Base-by-base conservation (phyloP, 306 rosid genomes). In the Trifolium dubium region DNA sequence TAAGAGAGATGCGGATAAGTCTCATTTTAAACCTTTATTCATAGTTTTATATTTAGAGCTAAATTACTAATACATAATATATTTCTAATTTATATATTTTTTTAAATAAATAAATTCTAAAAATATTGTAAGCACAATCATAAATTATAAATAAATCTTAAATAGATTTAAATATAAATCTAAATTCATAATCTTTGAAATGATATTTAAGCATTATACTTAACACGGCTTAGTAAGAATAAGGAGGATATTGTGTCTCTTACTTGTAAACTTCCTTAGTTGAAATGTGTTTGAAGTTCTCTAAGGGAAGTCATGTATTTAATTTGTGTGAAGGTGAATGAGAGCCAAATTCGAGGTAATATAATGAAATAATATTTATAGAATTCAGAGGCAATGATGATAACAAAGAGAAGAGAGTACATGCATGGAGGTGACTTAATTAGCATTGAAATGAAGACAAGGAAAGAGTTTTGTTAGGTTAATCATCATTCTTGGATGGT, bases 281-380 rank as follows among this genome's bases (percentile, higher is more conserved):
- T 34, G 35, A 82, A 73, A 31, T 88, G 76, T n/a, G 87, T 77
- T 43, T 90, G 95, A 28, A 88, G 81, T 30, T 90, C 81, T 67
- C 68, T 69, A 2, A 92, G 81, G 79, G 96, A 92, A 64, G 90
- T 85, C 91, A 84, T 88, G 4, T 75, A 6, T 67, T 43, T 14
- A 10, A 41, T 10, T 56, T 32, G 43, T 13, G 39, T 31, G 4
- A 49, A 19, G 73, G 70, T 15, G 71, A 79, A 11, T 35, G 77
- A 34, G 41, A 81, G 74, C 10, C 50, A 44, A 44, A 11, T 12
- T 44, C 4, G 50, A 0, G 6, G 50, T 44, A 23, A 23, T 23
- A 11, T 6, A 12, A 44, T 4, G 50, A 44, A 44, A 12, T 6
- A 77, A 74, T 83, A 72, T 81, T 78, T 82, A 67, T 78, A 71